Percentiles rank a stretch among this genome's conserved stretches.
Conservation (phyloP, 495 filamentous ascomycete genomes). For the Choiromyces venosus region DNA sequence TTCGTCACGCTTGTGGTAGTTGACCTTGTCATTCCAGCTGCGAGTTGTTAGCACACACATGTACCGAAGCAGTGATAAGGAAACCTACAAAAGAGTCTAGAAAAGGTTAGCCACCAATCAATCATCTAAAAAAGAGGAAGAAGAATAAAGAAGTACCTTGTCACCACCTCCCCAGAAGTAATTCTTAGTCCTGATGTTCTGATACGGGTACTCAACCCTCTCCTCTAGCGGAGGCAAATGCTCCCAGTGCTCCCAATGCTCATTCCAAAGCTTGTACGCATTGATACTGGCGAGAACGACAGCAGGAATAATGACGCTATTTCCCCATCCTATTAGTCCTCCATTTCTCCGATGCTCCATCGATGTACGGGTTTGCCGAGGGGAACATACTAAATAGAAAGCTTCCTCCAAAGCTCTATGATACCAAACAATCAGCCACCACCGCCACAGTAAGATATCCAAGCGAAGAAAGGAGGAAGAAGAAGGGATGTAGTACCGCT, state of each 20-base stretch:
- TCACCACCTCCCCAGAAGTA: conserved; percentile 89
- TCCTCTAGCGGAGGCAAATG: conserved; percentile 86
- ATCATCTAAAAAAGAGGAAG: background rate
- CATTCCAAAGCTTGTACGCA: conserved; percentile 81
- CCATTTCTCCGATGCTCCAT: conserved; percentile 12
- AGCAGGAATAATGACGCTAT: conserved; percentile 62
- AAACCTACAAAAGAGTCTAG: conserved; percentile 64
- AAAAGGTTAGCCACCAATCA: conserved; percentile 41
- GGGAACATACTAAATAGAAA: conserved; percentile 75
- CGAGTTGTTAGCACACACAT: conserved; percentile 9
- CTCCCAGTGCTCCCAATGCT: conserved; percentile 92
- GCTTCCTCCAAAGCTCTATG: conserved; percentile 86
- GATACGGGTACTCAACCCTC: conserved; percentile 81
- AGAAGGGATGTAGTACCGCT: conserved; percentile 55
- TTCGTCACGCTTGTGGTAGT: conserved; percentile 93
- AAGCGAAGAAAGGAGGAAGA: background rate
- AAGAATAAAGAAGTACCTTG: conserved; percentile 58
- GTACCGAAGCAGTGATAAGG: conserved; percentile 8
- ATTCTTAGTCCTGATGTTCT: conserved; percentile 88
- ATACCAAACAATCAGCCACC: conserved; percentile 2
- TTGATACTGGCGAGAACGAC: conserved; percentile 67
- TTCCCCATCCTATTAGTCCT: conserved; percentile 22
- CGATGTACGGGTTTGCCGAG: background rate
- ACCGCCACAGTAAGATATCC: conserved; percentile 6
- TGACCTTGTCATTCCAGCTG: conserved; percentile 91